Evolutionary conservation across 768 basidiomycete genomes (phyloP).

Genomic region (Lanmaoa rubissima): DNA sequence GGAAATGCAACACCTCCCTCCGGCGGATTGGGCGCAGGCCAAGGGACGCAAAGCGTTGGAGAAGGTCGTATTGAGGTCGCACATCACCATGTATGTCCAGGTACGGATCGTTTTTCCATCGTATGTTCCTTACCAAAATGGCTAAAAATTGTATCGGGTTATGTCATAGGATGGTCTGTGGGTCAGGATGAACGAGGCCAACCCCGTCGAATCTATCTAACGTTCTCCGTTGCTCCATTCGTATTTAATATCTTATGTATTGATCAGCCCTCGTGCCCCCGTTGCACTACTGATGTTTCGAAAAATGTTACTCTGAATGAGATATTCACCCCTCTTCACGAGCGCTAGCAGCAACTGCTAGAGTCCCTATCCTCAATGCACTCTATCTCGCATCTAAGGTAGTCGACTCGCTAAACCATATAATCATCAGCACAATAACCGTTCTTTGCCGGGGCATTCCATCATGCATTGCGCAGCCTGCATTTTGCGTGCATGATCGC

Average conservation of each 20-base stretch:
- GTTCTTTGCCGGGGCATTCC: no score
- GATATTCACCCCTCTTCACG: neutral
- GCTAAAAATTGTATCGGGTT: neutral
- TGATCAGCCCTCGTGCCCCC: neutral
- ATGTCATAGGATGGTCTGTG: conserved; percentile 23
- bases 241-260: neutral
- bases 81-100: conserved; percentile 44
- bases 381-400: no score
- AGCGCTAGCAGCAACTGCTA: no score
- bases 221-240: no score
- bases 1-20: conserved; percentile 36
- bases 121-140: no score
- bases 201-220: conserved; percentile 4
- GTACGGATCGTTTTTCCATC: conserved; percentile 25
- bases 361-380: no score
- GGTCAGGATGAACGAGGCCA: conserved; percentile 24
- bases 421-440: no score
- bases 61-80: conserved; percentile 36
- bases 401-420: no score
- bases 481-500: neutral
- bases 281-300: neutral
- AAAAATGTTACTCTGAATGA: neutral
- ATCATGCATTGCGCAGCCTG: no score
- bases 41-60: conserved; percentile 39
- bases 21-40: conserved; percentile 33